A percentile compares a stretch with the other conserved stretches of the same genome.
phyloP scores from a whole-genome alignment of 192 early-diverging fungal genomes.

The Coemansia sp. region DNA sequence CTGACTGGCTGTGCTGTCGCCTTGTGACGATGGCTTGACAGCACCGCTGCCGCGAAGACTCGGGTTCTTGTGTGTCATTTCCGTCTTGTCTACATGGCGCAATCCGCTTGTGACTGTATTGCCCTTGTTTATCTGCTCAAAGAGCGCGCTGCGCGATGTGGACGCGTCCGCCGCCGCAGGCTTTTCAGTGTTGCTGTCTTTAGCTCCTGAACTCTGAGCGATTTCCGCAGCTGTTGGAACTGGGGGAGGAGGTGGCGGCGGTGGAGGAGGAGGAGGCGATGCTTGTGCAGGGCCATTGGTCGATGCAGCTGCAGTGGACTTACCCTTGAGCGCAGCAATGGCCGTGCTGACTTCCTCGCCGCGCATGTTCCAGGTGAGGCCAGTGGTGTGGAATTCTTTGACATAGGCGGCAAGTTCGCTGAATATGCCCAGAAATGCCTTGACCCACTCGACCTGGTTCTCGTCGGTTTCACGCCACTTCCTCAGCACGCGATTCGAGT shows the following conservation, averaged over 20 bases:
- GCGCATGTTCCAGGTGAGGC: conserved; percentile 89
- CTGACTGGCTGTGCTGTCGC: neutral
- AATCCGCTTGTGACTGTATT: conserved; percentile 72
- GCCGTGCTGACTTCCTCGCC: conserved; percentile 57
- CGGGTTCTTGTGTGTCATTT: conserved; percentile 99
- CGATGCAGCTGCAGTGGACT: conserved; percentile 12
- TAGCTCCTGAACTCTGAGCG: neutral
- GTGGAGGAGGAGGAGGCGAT: conserved; percentile 53
- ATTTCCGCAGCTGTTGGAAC: conserved; percentile 18
- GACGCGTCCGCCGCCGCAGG: neutral
- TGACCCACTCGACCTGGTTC: conserved; percentile 85
- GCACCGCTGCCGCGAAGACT: conserved; percentile 68
- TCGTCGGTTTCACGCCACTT: conserved; percentile 89
- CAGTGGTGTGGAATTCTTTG: conserved; percentile 85
- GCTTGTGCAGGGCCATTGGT: neutral
- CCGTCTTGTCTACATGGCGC: conserved; percentile 89
- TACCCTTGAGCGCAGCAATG: conserved; percentile 35
- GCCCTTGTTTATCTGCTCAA: conserved; percentile 87
- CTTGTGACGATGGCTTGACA: conserved; percentile 46
- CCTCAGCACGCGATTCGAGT: conserved; percentile 86
- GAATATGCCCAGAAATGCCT: conserved; percentile 68
- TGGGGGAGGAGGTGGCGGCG: conserved; percentile 68
- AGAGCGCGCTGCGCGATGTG: conserved; percentile 61
- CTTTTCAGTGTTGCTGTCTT: neutral
- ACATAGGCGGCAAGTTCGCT: conserved; percentile 84